Evolutionary conservation across 495 filamentous ascomycete genomes (phyloP), one percentile per base, ranked within the genome.

Genomic region (Pseudotulostoma volvatum): DNA sequence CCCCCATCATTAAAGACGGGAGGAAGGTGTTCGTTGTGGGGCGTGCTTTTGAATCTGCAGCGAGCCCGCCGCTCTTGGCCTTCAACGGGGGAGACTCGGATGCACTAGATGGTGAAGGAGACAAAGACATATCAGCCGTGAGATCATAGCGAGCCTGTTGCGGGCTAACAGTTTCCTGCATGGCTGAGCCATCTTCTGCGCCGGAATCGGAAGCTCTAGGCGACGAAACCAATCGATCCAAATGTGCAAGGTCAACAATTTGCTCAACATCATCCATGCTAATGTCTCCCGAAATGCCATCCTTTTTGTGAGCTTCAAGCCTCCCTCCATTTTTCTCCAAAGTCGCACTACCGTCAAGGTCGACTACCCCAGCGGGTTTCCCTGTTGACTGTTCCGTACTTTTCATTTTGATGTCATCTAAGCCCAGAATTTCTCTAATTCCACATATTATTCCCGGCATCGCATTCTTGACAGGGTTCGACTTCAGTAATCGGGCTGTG

Each of bases 1-100:
- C 87, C 13, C 79, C 80, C 70, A 88, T 80, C 41, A 64, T 71
- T 2, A 97, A 68, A 4, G 82, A 79, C 1, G 90, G 92, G 2
- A 97, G 69, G 66, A 95, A 94, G 1, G 74, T 80, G 0, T 84
- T 79, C 5, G 76, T 77, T 38, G 63, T 70, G 13, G 60, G 50
- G 7, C 54, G 46, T n/a, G 56, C 52, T 13, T 48, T 25, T 19
- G 61, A 39, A 20, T 48, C 48, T 41, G 37, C 42, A 41, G 52
- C 52, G 39, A 58, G 50, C 40, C 44, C 43, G 34, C 51, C 54
- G 25, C 44, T 43, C 7, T 45, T 20, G 15, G 53, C 65, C 35
- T 70, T 66, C 18, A 59, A 19, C 28, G 64, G 50, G 7, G 55
- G 56, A 2, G 59, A 56, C 16, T 53, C 42, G n/a, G 45, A 40